Percentiles rank a stretch among this genome's conserved stretches.
Conservation (phyloP, 164 flowering plant genomes). For the Nelumbo lutea region DNA sequence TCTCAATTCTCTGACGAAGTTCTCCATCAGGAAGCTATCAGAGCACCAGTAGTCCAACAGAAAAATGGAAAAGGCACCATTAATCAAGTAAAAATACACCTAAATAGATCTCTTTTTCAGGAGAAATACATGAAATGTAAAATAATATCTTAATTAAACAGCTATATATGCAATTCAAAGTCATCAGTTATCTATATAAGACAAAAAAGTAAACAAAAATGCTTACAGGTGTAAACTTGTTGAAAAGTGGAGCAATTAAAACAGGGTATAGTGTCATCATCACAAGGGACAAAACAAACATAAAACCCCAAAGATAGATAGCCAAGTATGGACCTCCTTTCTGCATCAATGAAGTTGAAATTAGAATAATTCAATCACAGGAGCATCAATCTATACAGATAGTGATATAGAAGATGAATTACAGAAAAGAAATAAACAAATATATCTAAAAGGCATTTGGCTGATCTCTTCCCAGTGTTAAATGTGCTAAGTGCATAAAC, state of each 20-base stretch:
- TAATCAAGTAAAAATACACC: neutral
- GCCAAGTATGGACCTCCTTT: conserved; percentile 98
- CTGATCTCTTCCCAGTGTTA: neutral
- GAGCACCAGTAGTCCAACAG: neutral
- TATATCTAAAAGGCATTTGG: neutral
- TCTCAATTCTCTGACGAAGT: conserved; percentile 72
- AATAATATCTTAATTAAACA: neutral
- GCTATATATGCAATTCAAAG: neutral
- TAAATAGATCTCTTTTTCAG: neutral
- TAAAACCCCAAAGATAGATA: conserved; percentile 92
- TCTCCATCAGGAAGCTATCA: conserved; percentile 86
- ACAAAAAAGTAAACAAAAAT: neutral
- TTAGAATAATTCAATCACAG: neutral
- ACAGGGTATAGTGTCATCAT: conserved; percentile 95
- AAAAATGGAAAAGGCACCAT: neutral
- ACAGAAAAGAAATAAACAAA: neutral
- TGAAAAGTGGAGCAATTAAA: conserved; percentile 95
- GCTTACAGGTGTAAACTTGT: conserved; percentile 96
- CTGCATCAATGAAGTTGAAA: conserved; percentile 41
- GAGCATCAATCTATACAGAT: neutral
- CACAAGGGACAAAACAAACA: conserved; percentile 78
- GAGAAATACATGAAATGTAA: neutral
- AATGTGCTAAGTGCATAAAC: neutral
- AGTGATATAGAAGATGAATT: neutral
- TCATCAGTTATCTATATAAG: neutral